Base-by-base conservation (phyloP, 1,284 basidiomycete species). In the Stygiomarasmius scandens region DNA sequence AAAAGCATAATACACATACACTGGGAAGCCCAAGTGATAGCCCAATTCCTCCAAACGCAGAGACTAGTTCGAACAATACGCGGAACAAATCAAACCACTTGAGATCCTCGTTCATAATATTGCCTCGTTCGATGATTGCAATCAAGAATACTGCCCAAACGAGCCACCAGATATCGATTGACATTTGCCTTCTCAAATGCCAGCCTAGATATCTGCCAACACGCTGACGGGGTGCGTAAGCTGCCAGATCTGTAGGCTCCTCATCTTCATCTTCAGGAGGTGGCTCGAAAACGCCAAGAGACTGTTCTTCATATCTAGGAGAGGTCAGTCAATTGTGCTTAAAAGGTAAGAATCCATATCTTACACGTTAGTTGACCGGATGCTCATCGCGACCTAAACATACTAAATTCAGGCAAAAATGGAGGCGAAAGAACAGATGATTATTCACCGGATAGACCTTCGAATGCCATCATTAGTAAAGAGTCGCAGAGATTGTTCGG, bases 301-400 rank as follows among this genome's bases (percentile, higher is more conserved):
- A 85, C 45, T 79, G 79, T 64, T 93, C 89, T 69, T 93, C 90
- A 60, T 84, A 83, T 11, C 80, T 82, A 47, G 8, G 41, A 34
- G 25, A 8, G 29, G 5, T 32, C 12, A 32, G 12, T 24, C 11
- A 16, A n/a, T 19, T 32, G n/a, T n/a, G n/a, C 14, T 23, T 1
- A 23, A 36, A 47, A 3, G 22, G 32, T 23, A 16, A 25, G 48
- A 22, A 49, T 45, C 12, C 12, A 6, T 24, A 27, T 19, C 89
- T 69, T 85, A 93, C 64, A 93, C 90, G 69, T 94, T 95, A 1
- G 92, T 93, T 2, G 87, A 81, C 16, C 90, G 86, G 49, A 93
- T 88, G 59, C 88, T 89, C 68, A 84, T 67, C 0, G 79, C 81
- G 12, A 84, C 75, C 80, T 82, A 57, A n/a, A 32, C 14, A 22